Evolutionary conservation across 805 yeast genomes (phyloP), one percentile per base, ranked within the genome.

Genomic region (Hanseniaspora opuntiae): DNA sequence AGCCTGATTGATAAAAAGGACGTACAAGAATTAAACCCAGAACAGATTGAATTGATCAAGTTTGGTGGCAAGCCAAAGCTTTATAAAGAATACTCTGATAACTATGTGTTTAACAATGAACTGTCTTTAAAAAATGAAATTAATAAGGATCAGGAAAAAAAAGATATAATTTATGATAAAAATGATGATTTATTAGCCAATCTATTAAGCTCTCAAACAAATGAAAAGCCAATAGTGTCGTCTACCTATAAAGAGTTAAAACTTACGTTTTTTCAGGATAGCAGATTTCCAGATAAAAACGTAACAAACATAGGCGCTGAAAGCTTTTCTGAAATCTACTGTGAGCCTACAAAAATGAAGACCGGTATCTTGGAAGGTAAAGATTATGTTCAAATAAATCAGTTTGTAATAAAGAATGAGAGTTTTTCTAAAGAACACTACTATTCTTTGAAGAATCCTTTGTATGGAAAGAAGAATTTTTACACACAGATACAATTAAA

Each of bases 401-500:
- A 50, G 10, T 24, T 30, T 17, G 37, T 25, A 35, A 36, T 50
- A 12, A 44, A 36, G 17, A 44, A 44, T 20, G 17, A 10, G 3
- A 36, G 17, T 3, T 47, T 40, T 4, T 44, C 47, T 10, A 37
- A 44, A n/a, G 20, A 38, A 4, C 45, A 50, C 20, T 35, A 11
- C 35, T 50, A 50, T 16, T 50, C 54, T 25, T 14, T 50, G 25
- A 50, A 50, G n/a, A 50, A 50, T 30, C 54, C 54, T 11, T 24
- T 50, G 16, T 36, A 33, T 4, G 54, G 54, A 22, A 24, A 12
- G 17, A 35, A 50, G 16, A 50, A 50, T 19, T 44, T 35, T 17
- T 50, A 44, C 32, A 41, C 48, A 17, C 54, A 44, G 19, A 19
- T 50, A 4, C 45, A 50, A 28, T 11, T 50, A 14, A 22, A 41